These are phyloP conservation scores for Penicillium sp. DNA, from an alignment of 2,329 filamentous ascomycete species.

Conservation along the genomic window DNA sequence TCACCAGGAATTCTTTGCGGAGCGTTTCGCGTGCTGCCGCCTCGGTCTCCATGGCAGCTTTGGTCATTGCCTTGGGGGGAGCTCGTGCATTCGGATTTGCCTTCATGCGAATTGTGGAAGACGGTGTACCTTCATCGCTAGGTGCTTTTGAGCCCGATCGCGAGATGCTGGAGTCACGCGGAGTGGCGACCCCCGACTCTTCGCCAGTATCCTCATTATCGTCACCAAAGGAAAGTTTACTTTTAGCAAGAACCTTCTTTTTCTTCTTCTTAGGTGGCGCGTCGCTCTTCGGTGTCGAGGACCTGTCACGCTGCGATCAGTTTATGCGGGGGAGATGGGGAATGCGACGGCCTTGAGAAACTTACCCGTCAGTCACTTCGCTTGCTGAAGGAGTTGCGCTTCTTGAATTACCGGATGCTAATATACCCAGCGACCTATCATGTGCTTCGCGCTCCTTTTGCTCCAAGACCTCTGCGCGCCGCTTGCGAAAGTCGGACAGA, in stretches of 20 bases:
- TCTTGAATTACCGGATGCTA: slow-evolving; percentile 51
- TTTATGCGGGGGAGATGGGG: slow-evolving; percentile 19
- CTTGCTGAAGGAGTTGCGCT: slow-evolving; percentile 54
- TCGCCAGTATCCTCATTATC: slow-evolving; percentile 64
- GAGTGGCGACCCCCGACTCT: slow-evolving; percentile 37
- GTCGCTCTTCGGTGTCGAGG: slow-evolving; percentile 53
- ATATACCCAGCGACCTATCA: slow-evolving; percentile 59
- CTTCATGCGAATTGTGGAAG: slow-evolving; percentile 40
- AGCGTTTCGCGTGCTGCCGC: slow-evolving; percentile 75
- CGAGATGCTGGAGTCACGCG: slow-evolving; percentile 44
- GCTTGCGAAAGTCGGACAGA: slow-evolving; percentile 92
- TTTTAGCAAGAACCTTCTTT: slow-evolving; percentile 63
- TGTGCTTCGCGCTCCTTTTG: slow-evolving; percentile 82
- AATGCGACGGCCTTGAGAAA: slow-evolving; percentile 23
- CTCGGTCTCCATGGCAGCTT: slow-evolving; percentile 75
- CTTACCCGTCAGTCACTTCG: slow-evolving; percentile 63
- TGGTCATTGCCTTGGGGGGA: slow-evolving; percentile 77
- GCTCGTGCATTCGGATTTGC: slow-evolving; percentile 50
- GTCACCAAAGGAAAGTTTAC: slow-evolving; percentile 65
- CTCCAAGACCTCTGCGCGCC: slow-evolving; percentile 91
- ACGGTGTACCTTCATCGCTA: slow-evolving; percentile 33
- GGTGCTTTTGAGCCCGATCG: slow-evolving; percentile 44
- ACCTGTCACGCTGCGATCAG: slow-evolving; percentile 64
- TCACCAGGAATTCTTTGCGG: slow-evolving; percentile 76
- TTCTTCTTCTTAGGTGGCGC: slow-evolving; percentile 58